Evolutionary conservation across 305 asterid genomes (phyloP), one percentile per base, ranked within the genome.

Genomic region (Fraxinus ornus): DNA sequence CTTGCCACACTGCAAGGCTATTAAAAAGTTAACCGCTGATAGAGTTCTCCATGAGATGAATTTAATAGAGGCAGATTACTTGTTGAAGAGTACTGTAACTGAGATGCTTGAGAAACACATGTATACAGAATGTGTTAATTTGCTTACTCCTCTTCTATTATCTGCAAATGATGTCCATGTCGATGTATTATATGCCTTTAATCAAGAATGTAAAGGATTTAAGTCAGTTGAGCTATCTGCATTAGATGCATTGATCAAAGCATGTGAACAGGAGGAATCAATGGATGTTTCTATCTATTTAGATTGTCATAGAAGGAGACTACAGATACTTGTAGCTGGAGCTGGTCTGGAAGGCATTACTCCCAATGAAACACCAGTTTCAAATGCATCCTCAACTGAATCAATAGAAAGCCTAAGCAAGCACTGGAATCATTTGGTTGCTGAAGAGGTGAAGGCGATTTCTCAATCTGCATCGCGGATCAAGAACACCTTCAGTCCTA

Each of bases 381-480:
- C 86, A 80, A 86, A 85, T 84, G 79, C 76, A 74, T 77, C 55
- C 83, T 85, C 87, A 77, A 84, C 86, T 86, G 95, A 89, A 80
- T 79, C 93, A 39, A 91, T 88, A 84, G 98, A 92, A 82, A 86
- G 84, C 82, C 85, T 78, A 79, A 80, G 86, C 90, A 91, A 81
- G 84, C 89, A 87, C 62, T 93, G 93, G 91, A 85, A 86, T 84
- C 88, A 85, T 81, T 82, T 92, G 87, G 90, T 91, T 84, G 89
- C 92, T 84, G 91, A 91, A 87, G 99, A 94, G 92, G 98, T 94
- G 89, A 91, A 91, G 87, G 93, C 96, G 78, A 92, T 94, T 83
- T 94, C 98, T 88, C 91, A 89, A 82, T 89, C 93, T 84, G 91
- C 87, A 3, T 88, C 92, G 74, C 84, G 88, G 88, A 86, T 97